Evolutionary conservation across 257 asterid genomes (phyloP), one percentile per base, ranked within the genome.

Genomic region (Buddleja alternifolia): DNA sequence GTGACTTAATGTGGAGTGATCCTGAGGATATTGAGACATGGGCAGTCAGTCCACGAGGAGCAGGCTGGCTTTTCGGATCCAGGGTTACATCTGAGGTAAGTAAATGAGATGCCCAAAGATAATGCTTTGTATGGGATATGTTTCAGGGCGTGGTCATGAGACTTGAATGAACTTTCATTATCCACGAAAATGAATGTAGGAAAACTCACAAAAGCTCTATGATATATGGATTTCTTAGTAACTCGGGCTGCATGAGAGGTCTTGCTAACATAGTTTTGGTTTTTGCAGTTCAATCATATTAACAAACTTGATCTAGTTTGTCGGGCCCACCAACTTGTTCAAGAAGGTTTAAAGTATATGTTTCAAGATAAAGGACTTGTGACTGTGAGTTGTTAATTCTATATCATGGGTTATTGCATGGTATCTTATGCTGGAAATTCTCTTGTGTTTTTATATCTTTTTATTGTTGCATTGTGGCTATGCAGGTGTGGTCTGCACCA

Each of bases 1-100:
- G 99, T 69, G 99, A 94, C 83, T 90, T 94, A 45, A 94, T 94
- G 99, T 94, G 99, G 99, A 94, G 99, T 86, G 99, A 94, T 72
- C 99, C 99, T 39, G 99, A 94, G 84, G 99, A 94, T 73, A 94
- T 94, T 63, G 99, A 94, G 78, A 94, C 97, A 37, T 94, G 99
- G 99, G 96, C 99, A 25, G 99, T 94, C 39, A 94, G 99, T 77
- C 99, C 99, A 21, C 88, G 99, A 67, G 99, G 99, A 71, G 99
- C 99, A 63, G 99, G 99, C 63, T 94, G 99, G 99, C 96, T 94
- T 60, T 94, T 91, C 82, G 97, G 99, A 24, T 94, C 99, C 63
- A 81, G 97, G 80, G 99, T 93, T 55, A 94, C 99, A 55, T 65
- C 97, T 74, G 99, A 94, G 96, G 99, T 87, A 70, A 73, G 77